Evolutionary conservation across 2,329 filamentous ascomycete species (phyloP).

Genomic region (Cladosporium cucumerinum): DNA sequence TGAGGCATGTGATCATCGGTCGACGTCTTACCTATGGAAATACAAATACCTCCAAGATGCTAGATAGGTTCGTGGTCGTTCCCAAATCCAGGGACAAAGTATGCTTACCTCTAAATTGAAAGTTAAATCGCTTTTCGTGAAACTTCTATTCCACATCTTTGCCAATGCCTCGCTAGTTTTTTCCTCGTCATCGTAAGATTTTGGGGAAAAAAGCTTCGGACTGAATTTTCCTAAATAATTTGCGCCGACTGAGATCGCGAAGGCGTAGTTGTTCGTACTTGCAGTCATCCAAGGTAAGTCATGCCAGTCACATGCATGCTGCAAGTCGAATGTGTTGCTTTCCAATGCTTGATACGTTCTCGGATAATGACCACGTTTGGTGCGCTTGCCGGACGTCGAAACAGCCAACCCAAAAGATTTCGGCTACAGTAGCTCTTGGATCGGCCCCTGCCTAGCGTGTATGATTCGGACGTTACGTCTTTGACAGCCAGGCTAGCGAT

Average conservation of each 20-base stretch:
- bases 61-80: neutral
- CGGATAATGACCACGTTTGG: neutral
- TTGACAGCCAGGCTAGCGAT: neutral
- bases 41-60: neutral
- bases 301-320: neutral
- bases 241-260: neutral
- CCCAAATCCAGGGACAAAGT: neutral
- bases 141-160: neutral
- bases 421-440: neutral
- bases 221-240: neutral
- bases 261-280: neutral
- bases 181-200: neutral
- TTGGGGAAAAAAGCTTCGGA: neutral
- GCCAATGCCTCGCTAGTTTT: neutral
- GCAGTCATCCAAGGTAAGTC: neutral
- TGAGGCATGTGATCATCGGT: neutral
- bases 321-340: neutral
- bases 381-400: neutral
- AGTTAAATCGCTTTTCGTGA: neutral
- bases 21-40: neutral
- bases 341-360: neutral
- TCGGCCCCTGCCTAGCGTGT: neutral
- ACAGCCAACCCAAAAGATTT: neutral
- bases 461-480: neutral
- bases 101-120: neutral